Base-by-base conservation (phyloP, 1,284 basidiomycete genomes). In the Puccinia triticina region DNA sequence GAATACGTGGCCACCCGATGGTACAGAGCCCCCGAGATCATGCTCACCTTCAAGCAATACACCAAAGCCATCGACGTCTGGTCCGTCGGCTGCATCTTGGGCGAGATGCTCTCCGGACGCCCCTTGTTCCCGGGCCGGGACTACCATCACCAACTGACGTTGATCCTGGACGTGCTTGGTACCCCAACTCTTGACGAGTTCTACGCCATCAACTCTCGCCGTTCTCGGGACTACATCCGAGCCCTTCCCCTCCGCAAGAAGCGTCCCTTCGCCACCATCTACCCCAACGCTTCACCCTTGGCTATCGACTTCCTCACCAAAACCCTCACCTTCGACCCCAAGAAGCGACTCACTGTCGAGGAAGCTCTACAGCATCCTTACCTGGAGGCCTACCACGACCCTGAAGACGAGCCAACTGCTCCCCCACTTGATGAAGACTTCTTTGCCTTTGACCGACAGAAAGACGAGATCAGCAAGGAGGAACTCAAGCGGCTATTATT, bases 11-110 rank as follows among this genome's bases (percentile, higher is more conserved):
- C 95, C 1, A 98, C 95, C 50, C 90, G 96, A 86, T 98, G 96
- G 95, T 98, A 98, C 87, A 90, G 95, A 83, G 95, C 95, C 0
- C 95, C 95, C 0, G 95, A 98, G 88, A 95, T 98, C 84, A 96
- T 98, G 94, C 89, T 98, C 61, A 83, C 26, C 1, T 46, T 43
- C 12, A 80, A 88, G 87, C 66, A 82, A 80, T 86, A 86, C 82
- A 85, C 85, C n/a, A 85, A 86, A 79, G 85, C 85, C 12, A 85
- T 86, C 43, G 85, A 86, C 64, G 80, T 86, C 21, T 97, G 96
- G 96, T 95, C 94, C 12, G 94, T 98, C 46, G 96, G 96, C 10
- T 98, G 96, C 87, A 97, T 98, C 86, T 90, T 98, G 48, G 96
- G 94, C 2, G 96, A 98, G 89, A 98, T 98, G 95, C 89, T 98